Percentiles rank a stretch among this genome's conserved stretches.
Evolutionary conservation across 495 filamentous ascomycete species (phyloP).

Genomic region (Oidiodendron maius): DNA sequence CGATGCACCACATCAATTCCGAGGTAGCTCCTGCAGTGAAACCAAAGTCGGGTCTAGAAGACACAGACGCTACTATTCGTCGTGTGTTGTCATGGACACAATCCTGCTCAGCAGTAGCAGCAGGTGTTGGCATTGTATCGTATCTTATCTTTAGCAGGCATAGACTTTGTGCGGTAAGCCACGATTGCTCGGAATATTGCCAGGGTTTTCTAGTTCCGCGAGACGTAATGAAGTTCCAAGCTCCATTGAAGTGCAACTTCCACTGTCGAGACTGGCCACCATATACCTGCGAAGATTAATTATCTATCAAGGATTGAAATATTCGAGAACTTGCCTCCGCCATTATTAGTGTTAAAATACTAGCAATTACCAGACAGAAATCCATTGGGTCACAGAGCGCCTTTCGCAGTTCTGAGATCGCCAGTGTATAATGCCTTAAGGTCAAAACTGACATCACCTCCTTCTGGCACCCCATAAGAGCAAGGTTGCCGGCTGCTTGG

Average conservation of each 20-base stretch:
- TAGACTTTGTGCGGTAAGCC: slow-evolving; percentile 1
- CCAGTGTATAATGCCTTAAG: neutral
- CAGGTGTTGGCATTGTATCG: neutral
- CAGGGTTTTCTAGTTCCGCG: neutral
- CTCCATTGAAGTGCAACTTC: neutral
- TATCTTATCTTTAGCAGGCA: neutral
- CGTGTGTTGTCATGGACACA: neutral
- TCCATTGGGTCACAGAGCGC: neutral
- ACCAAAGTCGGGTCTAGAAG: neutral
- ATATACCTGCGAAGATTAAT: neutral
- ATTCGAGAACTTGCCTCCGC: neutral
- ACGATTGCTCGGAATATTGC: neutral
- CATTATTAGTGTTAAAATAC: slow-evolving; percentile 1
- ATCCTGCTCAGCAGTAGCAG: neutral
- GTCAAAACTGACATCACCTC: neutral
- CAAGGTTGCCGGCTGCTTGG: neutral
- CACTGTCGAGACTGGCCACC: neutral
- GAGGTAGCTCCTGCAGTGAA: neutral
- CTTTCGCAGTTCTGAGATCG: neutral
- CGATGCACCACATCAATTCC: neutral
- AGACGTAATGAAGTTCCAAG: neutral
- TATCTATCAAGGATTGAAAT: neutral
- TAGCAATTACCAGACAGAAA: neutral
- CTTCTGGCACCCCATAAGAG: neutral
- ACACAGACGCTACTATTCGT: neutral